Conservation (phyloP, 441 rosid species). For the Eugenia klotzschiana region DNA sequence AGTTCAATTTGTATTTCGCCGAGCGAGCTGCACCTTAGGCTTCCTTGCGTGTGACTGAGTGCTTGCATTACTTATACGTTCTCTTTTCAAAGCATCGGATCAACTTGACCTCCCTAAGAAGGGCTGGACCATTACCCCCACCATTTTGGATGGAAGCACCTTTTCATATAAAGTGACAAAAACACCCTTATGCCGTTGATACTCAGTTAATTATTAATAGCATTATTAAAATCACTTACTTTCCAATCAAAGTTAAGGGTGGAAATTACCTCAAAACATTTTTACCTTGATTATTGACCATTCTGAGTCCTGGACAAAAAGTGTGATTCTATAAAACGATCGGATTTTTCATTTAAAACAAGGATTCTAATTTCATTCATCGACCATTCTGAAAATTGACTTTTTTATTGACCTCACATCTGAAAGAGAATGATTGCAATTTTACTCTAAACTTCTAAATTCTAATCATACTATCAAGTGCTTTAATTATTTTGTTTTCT, state of each 20-base stretch:
- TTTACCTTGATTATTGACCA: neutral
- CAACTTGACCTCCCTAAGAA: neutral
- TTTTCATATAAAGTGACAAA: neutral
- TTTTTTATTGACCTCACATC: neutral
- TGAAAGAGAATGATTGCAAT: neutral
- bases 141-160: neutral
- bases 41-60: neutral
- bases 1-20: neutral
- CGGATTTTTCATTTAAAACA: neutral
- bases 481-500: neutral
- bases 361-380: neutral
- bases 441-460: neutral
- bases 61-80: neutral
- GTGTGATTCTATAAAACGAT: neutral
- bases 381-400: neutral
- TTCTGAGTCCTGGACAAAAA: neutral
- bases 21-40: neutral
- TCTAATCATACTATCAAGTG: neutral
- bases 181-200: neutral
- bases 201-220: neutral
- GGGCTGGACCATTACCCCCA: neutral
- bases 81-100: neutral
- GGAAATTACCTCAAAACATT: neutral
- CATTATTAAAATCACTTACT: neutral
- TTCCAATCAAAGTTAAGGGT: neutral